Evolutionary conservation across 164 flowering plant genomes (phyloP).

Genomic region (Liquidambar formosana): DNA sequence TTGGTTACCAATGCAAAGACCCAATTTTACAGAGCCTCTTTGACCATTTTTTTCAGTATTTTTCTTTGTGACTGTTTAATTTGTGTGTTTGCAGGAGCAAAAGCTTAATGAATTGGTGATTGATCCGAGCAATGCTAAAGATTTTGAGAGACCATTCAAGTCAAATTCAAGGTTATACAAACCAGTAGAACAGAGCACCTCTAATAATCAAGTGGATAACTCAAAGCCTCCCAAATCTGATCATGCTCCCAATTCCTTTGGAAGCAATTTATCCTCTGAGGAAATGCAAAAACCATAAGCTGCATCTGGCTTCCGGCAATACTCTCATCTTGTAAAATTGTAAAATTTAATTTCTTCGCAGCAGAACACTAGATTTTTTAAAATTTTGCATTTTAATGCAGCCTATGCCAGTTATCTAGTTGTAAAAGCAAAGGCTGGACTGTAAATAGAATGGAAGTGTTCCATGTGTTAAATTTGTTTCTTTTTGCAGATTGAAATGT

Average conservation of each 20-base stretch:
- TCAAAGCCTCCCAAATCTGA: slow-evolving; percentile 34
- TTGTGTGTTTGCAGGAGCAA: slow-evolving; percentile 58
- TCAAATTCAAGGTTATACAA: slow-evolving; percentile 44
- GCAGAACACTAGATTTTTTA: background rate
- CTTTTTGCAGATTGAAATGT: background rate
- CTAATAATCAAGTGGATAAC: slow-evolving; percentile 26
- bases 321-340: too few relatives aligned
- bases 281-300: slow-evolving; percentile 43
- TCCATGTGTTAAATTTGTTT: background rate
- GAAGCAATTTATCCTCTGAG: slow-evolving; percentile 33
- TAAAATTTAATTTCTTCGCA: too few relatives aligned
- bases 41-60: background rate
- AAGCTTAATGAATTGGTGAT: slow-evolving; percentile 63
- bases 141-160: slow-evolving; percentile 78
- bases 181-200: slow-evolving; percentile 32
- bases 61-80: background rate
- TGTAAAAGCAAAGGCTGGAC: background rate
- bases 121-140: slow-evolving; percentile 63
- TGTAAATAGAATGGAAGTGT: slow-evolving; percentile 3
- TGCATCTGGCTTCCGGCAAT: background rate
- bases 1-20: too few relatives aligned
- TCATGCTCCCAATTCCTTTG: slow-evolving; percentile 21
- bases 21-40: too few relatives aligned
- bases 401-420: background rate
- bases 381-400: background rate